Conservation (phyloP, 1,139 yeast species). For the Suhomyces anneliseae region DNA sequence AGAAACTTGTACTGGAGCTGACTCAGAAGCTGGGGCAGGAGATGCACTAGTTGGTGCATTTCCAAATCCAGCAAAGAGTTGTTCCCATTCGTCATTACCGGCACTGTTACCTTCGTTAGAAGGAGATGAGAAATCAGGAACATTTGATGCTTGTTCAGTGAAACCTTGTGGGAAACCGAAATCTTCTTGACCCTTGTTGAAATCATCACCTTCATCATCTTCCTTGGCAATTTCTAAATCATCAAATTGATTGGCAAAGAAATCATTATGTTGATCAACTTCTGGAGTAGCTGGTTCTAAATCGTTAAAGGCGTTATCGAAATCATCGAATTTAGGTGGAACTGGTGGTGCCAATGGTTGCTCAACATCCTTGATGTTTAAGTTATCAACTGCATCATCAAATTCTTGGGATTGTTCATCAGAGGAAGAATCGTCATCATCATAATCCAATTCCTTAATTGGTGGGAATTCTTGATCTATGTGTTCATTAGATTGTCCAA, state of each 20-base stretch:
- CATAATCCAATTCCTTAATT: constrained; percentile 60
- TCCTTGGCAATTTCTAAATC: constrained; percentile 50
- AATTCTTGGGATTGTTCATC: constrained; percentile 30
- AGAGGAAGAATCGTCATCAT: constrained; percentile 50
- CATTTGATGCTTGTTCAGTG: constrained; percentile 28
- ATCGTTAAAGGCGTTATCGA: constrained; percentile 40
- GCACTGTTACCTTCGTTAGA: constrained; percentile 10
- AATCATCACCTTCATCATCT: constrained; percentile 30
- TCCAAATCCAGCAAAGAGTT: constrained; percentile 87
- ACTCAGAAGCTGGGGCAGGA: constrained; percentile 8
- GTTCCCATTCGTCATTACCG: constrained; percentile 89
- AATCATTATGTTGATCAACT: constrained; percentile 20
- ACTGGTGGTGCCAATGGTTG: constrained; percentile 21
- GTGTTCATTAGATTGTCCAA: constrained; percentile 1
- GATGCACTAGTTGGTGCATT: constrained; percentile 35
- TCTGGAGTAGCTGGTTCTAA: constrained; percentile 42
- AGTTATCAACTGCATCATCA: constrained; percentile 46
- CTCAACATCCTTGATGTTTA: constrained; percentile 14
- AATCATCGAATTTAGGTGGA: constrained; percentile 26
- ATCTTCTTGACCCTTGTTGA: constrained; percentile 16
- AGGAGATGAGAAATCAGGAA: constrained; percentile 29
- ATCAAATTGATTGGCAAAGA: constrained; percentile 51
- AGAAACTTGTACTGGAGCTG: background rate
- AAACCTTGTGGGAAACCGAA: constrained; percentile 41
- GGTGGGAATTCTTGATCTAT: constrained; percentile 66